Base-by-base conservation (phyloP, 441 rosid genomes). In the Populus hybrid region DNA sequence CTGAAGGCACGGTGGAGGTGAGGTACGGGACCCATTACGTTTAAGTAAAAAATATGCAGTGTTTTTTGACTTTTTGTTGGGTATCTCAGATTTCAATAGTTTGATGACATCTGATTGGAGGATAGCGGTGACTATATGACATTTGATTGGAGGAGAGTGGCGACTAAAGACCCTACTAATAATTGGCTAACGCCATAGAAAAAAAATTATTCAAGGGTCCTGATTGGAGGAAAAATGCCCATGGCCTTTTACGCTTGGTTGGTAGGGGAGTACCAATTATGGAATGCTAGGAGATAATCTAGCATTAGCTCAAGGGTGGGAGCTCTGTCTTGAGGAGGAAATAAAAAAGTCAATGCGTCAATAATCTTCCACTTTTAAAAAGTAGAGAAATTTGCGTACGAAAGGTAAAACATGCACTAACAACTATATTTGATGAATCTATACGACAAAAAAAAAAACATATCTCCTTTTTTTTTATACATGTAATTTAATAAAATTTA, bases 81-180 rank as follows among this genome's bases (percentile, higher is more conserved):
- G 7, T 21, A 36, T 10, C 9, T 38, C 1, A 29, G 53, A 24
- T 40, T 71, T 16, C 79, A 72, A 18, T 26, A 10, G 23, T 36
- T 84, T 56, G 38, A 6, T 28, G 12, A 26, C 29, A 24, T 53
- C 4, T 75, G 67, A 77, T 64, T 75, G 78, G 83, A 11, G 36
- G 77, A 36, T 18, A 3, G 14, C 1, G 38, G 42, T 0, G 28
- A 23, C 28, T 28, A 1, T 28, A 28, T 28, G 29, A 28, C 29
- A 28, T 28, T 28, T 28, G 29, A 28, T 28, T 29, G 31, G 31
- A 29, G 31, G 31, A 29, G 31, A 29, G 31, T 29, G 31, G 31
- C 3, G 31, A 29, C 18, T 3, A 8, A 16, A 7, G 64, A 31
- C 29, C 74, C 76, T 56, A 56, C 65, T 26, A 12, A 59, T 68